Evolutionary conservation across 1,139 yeast species (phyloP).

Genomic region (Schizosaccharomyces versatilis): DNA sequence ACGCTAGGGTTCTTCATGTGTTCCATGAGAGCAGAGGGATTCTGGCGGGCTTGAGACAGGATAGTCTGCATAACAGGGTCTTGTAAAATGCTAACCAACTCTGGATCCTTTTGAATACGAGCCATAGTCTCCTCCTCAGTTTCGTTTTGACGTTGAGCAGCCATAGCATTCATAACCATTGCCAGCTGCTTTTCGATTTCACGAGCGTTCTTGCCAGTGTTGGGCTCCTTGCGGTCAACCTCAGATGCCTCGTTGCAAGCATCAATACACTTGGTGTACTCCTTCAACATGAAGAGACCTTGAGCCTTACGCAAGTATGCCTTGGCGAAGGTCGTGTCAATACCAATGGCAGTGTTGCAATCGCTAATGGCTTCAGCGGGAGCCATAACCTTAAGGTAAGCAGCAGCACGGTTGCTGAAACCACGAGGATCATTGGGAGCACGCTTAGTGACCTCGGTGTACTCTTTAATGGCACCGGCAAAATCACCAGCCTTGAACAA

Average conservation of each 20-base stretch:
- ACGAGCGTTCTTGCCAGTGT: constrained; percentile 29
- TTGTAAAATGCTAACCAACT: constrained; percentile 63
- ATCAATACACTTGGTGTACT: constrained; percentile 60
- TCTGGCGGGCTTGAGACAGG: constrained; percentile 76
- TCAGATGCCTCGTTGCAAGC: constrained; percentile 60
- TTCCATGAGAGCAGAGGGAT: constrained; percentile 91
- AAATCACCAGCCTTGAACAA: constrained; percentile 77
- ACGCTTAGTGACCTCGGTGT: constrained; percentile 86
- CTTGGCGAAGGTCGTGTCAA: constrained; percentile 73
- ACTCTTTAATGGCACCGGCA: constrained; percentile 90
- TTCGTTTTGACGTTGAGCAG: constrained; percentile 66
- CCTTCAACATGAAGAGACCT: constrained; percentile 79
- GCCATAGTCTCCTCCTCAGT: constrained; percentile 88
- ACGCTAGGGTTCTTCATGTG: constrained; percentile 96
- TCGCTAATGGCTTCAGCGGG: constrained; percentile 93
- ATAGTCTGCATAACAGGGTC: constrained; percentile 96
- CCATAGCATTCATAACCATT: constrained; percentile 62
- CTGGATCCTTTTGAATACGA: constrained; percentile 82
- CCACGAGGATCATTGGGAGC: constrained; percentile 94
- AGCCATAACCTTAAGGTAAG: constrained; percentile 76
- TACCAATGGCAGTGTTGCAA: constrained; percentile 70
- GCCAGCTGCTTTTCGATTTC: constrained; percentile 70
- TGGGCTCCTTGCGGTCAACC: constrained; percentile 39
- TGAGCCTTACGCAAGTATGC: constrained; percentile 95
- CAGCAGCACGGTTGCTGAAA: constrained; percentile 95